Conservation (phyloP, 2,329 filamentous ascomycete species). For the Ceratocystiopsis sp. region DNA sequence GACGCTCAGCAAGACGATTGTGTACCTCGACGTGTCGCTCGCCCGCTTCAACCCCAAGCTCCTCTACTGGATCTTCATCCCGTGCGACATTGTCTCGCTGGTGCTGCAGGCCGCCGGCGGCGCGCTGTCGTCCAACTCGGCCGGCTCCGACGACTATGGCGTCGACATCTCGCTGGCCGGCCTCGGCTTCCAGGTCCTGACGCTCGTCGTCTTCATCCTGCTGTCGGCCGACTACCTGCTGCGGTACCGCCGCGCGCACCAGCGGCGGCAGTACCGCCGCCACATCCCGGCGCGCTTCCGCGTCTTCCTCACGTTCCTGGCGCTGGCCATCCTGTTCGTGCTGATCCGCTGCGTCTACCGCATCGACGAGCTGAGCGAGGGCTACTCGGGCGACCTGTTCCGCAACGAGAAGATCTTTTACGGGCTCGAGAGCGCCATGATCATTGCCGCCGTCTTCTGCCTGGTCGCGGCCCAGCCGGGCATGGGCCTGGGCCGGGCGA, state of each 20-base stretch:
- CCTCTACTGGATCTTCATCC: conserved; percentile 30
- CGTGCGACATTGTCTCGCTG: conserved; percentile 36
- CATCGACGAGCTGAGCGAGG: conserved; percentile 46
- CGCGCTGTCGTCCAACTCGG: conserved; percentile 27
- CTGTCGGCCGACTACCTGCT: conserved; percentile 31
- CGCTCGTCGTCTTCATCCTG: conserved; percentile 33
- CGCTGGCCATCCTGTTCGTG: conserved; percentile 38
- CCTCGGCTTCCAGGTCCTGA: conserved; percentile 39
- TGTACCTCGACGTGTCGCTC: conserved; percentile 20
- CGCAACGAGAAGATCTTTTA: conserved; percentile 34
- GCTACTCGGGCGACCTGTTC: conserved; percentile 40
- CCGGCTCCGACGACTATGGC: conserved; percentile 27
- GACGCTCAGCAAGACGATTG: conserved; percentile 27
- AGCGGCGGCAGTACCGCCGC: neutral
- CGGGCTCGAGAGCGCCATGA: conserved; percentile 29
- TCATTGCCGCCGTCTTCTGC: conserved; percentile 8
- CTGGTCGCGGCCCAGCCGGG: conserved; percentile 9
- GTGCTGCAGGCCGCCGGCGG: conserved; percentile 38
- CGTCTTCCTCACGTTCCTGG: conserved; percentile 33
- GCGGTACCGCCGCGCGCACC: conserved; percentile 17
- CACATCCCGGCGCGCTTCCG: conserved; percentile 1
- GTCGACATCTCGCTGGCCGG: conserved; percentile 34
- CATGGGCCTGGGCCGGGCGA: conserved; percentile 7
- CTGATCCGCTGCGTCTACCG: conserved; percentile 39
- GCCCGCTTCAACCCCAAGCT: conserved; percentile 24